Evolutionary conservation across 106 monocot genomes (phyloP).

Genomic region (Cymbidium sinense): DNA sequence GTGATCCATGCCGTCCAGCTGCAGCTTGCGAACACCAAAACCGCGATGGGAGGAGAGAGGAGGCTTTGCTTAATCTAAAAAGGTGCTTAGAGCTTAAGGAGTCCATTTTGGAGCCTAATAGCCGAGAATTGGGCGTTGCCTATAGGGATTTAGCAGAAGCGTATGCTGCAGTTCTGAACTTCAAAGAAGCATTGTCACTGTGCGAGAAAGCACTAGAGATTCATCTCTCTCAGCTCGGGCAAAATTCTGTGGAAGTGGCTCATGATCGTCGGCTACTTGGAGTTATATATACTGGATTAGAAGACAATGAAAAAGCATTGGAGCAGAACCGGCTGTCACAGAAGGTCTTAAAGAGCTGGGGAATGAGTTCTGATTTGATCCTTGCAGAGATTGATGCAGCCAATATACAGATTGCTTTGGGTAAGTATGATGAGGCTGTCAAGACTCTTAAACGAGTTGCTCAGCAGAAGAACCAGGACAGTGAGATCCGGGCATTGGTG

Average conservation of each 20-base stretch:
- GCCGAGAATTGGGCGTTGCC: constrained; percentile 45
- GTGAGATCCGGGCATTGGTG: constrained; percentile 63
- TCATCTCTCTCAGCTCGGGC: constrained; percentile 38
- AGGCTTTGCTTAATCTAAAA: constrained; percentile 56
- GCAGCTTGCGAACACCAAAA: constrained; percentile 76
- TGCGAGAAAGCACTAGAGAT: constrained; percentile 76
- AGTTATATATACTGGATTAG: constrained; percentile 83
- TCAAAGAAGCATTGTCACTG: constrained; percentile 69
- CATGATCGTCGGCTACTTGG: constrained; percentile 66
- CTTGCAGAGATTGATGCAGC: constrained; percentile 75
- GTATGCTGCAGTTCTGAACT: constrained; percentile 60
- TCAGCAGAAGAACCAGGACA: constrained; percentile 46
- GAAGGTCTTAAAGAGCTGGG: constrained; percentile 70
- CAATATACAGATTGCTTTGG: constrained; percentile 80
- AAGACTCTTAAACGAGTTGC: constrained; percentile 43
- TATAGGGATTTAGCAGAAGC: constrained; percentile 74
- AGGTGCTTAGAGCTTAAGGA: constrained; percentile 68
- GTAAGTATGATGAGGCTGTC: constrained; percentile 70
- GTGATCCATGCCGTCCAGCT: constrained; percentile 60
- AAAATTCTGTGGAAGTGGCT: constrained; percentile 77
- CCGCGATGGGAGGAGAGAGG: constrained; percentile 71
- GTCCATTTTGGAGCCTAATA: constrained; percentile 44
- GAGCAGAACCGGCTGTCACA: constrained; percentile 75
- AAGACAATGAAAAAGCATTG: constrained; percentile 68
- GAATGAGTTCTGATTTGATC: constrained; percentile 41